Evolutionary conservation across 495 filamentous ascomycete genomes (phyloP).

Genomic region (Daldinia loculata): DNA sequence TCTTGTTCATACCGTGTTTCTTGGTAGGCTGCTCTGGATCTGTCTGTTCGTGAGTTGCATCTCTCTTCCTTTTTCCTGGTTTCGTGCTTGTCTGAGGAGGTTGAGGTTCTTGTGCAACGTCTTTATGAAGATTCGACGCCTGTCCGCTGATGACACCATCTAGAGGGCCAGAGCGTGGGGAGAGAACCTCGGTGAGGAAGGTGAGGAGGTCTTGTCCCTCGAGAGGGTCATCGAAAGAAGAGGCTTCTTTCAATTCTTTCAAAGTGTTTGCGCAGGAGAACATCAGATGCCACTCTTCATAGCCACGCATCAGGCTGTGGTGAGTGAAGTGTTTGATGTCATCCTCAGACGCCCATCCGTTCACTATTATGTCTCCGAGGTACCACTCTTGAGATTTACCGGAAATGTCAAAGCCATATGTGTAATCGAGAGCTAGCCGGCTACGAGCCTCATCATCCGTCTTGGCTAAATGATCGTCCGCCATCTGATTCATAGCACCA

Average conservation of each 20-base stretch:
- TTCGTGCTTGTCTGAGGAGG: background rate
- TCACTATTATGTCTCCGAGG: conserved; percentile 33
- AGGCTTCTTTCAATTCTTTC: conserved; percentile 38
- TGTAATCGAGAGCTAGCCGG: conserved; percentile 24
- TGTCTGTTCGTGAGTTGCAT: background rate
- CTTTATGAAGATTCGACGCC: background rate
- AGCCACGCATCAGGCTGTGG: conserved; percentile 42
- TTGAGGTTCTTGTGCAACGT: background rate
- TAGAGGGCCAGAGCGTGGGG: background rate
- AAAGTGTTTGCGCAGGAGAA: conserved; percentile 44
- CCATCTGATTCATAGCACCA: conserved; percentile 3
- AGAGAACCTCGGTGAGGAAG: conserved; percentile 30
- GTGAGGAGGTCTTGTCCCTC: conserved; percentile 39
- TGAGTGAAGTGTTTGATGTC: conserved; percentile 40
- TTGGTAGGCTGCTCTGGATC: background rate
- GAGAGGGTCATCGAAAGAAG: conserved; percentile 25
- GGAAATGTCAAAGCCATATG: conserved; percentile 46
- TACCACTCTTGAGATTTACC: conserved; percentile 40
- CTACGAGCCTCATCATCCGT: background rate
- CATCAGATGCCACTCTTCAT: conserved; percentile 50
- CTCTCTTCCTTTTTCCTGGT: conserved; percentile 14
- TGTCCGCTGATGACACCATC: background rate
- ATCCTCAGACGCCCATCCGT: conserved; percentile 32
- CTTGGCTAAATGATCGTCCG: conserved; percentile 1
- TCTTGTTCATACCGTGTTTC: conserved; percentile 15